Evolutionary conservation across 768 basidiomycete genomes (phyloP), one percentile per base, ranked within the genome.

Genomic region (Piloderma croceum): DNA sequence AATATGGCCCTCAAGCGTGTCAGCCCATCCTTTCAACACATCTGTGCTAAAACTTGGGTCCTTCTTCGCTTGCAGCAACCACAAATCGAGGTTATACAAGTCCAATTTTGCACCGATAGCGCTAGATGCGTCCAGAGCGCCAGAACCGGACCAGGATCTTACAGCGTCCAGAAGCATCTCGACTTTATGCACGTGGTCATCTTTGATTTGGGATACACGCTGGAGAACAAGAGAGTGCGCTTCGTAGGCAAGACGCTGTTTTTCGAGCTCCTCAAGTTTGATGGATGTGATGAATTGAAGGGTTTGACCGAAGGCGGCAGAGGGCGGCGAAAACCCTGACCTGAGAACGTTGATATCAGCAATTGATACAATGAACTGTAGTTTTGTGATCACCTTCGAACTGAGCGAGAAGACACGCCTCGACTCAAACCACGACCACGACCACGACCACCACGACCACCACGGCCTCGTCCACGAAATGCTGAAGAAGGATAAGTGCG

Each of bases 191-290:
- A 54, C 48, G 24, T 59, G 38, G 17, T 59, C 49, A 19, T 44
- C 48, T 10, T 23, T 15, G 12, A 12, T 48, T 6, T 56, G 54
- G 34, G 56, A 56, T 25, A n/a, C n/a, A n/a, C n/a, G n/a, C n/a
- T n/a, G n/a, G n/a, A n/a, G n/a, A n/a, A n/a, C n/a, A n/a, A n/a
- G n/a, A n/a, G n/a, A n/a, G n/a, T n/a, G n/a, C n/a, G n/a, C n/a
- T n/a, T n/a, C n/a, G n/a, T n/a, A n/a, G n/a, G n/a, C n/a, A n/a
- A n/a, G 34, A 7, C 62, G 60, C 37, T 65, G 69, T 43, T 66
- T 69, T 39, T 68, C 65, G 24, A 71, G 52, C 40, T 71, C 68
- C 35, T 67, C 56, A 15, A 70, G 61, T 47, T 73, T 71, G 47
- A 66, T 58, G 7, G 60, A 52, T 5, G 70, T 70, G 50, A 69